A percentile compares a stretch with the other conserved stretches of the same genome.
Evolutionary conservation across 176 grass and related monocot genomes (phyloP).

Genomic region (Oropetium thomaeum): DNA sequence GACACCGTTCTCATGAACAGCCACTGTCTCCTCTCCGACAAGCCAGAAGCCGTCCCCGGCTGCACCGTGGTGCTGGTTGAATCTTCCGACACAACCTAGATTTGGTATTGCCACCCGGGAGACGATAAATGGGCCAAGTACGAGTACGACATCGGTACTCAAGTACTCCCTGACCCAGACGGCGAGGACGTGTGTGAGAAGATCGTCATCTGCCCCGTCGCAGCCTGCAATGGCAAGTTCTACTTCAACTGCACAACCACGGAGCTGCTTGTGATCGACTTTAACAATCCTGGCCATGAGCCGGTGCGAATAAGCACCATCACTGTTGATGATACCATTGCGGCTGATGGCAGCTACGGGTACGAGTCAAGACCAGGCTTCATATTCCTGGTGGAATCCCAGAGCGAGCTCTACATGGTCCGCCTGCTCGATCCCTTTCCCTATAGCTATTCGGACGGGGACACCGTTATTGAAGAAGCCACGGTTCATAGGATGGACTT

Average conservation of each 20-base stretch:
- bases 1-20: not conserved
- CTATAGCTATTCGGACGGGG: not conserved
- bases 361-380: not conserved
- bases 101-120: not conserved
- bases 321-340: not conserved
- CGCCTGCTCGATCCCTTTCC: not conserved
- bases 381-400: not conserved
- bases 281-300: not conserved
- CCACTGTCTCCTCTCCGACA: constrained; percentile 12
- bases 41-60: not conserved
- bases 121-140: not conserved
- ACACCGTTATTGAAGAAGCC: not conserved
- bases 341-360: not conserved
- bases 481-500: not conserved
- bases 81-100: not conserved
- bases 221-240: not conserved
- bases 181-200: not conserved
- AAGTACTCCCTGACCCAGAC: not conserved
- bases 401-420: constrained; percentile 5
- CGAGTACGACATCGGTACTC: not conserved
- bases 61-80: not conserved
- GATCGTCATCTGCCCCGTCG: not conserved
- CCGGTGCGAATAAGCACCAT: not conserved
- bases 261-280: not conserved
- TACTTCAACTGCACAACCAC: not conserved